Percentiles rank a stretch among this genome's conserved stretches.
These are phyloP conservation scores for Termitomyces sp. DNA, from an alignment of 768 basidiomycete species.

Conservation along the genomic window DNA sequence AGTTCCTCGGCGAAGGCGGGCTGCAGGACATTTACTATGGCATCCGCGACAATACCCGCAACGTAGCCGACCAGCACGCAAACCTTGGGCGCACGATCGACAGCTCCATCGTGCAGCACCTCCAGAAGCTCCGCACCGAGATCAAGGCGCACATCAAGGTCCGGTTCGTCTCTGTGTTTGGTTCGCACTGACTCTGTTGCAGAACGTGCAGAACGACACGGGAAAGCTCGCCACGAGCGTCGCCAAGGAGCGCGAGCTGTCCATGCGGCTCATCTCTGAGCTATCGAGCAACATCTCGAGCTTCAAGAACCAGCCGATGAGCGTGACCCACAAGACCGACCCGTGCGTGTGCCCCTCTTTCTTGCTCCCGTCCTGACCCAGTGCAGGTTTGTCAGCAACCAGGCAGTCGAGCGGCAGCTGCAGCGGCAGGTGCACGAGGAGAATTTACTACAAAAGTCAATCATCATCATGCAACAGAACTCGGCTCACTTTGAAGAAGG, in stretches of 20 bases:
- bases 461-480: conserved; percentile 98
- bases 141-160: conserved; percentile 98
- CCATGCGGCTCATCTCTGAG: conserved; percentile 80
- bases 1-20: conserved; percentile 97
- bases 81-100: conserved; percentile 96
- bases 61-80: conserved; percentile 93
- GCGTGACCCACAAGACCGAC: conserved; percentile 71
- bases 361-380: background rate
- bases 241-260: conserved; percentile 89
- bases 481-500: conserved; percentile 96
- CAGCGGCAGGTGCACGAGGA: conserved; percentile 94
- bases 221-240: conserved; percentile 88
- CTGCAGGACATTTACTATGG: conserved; percentile 93
- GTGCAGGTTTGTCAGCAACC: conserved; percentile 58
- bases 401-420: conserved; percentile 63
- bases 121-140: conserved; percentile 90
- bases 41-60: conserved; percentile 89
- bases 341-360: conserved; percentile 50
- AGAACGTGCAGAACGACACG: conserved; percentile 95
- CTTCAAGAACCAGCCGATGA: conserved; percentile 93
- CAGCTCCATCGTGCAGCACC: conserved; percentile 94
- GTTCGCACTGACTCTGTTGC: background rate
- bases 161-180: conserved; percentile 1
- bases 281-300: conserved; percentile 83
- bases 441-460: conserved; percentile 94